Evolutionary conservation across 176 grass and related monocot genomes (phyloP).

Genomic region (Musa schizocarpa): DNA sequence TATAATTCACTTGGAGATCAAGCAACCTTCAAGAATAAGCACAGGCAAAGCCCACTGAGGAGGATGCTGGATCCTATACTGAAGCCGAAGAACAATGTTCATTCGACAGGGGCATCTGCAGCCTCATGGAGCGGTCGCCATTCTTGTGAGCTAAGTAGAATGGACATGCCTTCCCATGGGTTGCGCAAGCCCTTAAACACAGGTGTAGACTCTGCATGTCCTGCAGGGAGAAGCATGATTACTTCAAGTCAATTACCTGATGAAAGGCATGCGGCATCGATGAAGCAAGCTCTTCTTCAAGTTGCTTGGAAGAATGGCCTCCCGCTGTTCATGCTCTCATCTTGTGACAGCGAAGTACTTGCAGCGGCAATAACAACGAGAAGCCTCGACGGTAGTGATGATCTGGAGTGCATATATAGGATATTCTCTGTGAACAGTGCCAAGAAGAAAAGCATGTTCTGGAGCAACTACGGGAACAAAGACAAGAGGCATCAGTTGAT

Average conservation of each 20-base stretch:
- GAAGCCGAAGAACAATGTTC: constrained; percentile 41
- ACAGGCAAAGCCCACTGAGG: constrained; percentile 69
- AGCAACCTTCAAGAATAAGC: constrained; percentile 41
- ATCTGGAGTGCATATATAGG: constrained; percentile 54
- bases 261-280: constrained; percentile 34
- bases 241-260: constrained; percentile 16
- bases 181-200: constrained; percentile 29
- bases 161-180: constrained; percentile 24
- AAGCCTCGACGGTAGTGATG: constrained; percentile 20
- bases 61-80: constrained; percentile 94
- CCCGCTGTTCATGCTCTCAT: constrained; percentile 90
- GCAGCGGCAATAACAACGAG: constrained; percentile 63
- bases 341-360: constrained; percentile 70
- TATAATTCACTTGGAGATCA: constrained; percentile 44
- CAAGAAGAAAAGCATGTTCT: constrained; percentile 58
- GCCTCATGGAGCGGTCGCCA: constrained; percentile 30
- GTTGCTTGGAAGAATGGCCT: constrained; percentile 79
- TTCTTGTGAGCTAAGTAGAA: constrained; percentile 30
- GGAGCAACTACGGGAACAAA: constrained; percentile 56
- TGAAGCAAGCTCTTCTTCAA: constrained; percentile 81
- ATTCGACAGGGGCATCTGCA: constrained; percentile 28
- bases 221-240: constrained; percentile 21
- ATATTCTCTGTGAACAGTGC: constrained; percentile 71
- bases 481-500: constrained; percentile 74
- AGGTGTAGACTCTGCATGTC: constrained; percentile 33